Base-by-base conservation (phyloP, 2,329 filamentous ascomycete genomes). In the Samsoniella hepiali region DNA sequence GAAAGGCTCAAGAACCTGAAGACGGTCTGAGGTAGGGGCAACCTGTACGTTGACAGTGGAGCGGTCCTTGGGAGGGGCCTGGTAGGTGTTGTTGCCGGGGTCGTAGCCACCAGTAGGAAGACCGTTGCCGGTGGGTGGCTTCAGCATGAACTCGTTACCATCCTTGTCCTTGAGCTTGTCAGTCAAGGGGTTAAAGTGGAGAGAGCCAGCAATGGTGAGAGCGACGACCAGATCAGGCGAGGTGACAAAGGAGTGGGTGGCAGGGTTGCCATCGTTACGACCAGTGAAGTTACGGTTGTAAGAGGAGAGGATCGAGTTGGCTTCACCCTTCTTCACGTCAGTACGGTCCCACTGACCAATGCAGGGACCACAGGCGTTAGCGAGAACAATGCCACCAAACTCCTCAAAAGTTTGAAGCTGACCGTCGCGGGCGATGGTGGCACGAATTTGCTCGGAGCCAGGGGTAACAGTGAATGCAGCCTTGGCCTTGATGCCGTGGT, bases 211-310 rank as follows among this genome's bases (percentile, higher is more conserved):
- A 73, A 96, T 86, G 65, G 89, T 88, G 82, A 97, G 81, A 69
- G 93, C 93, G 61, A 96, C 91, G 50, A 96, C 92, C 66, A 97
- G 82, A 75, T 97, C 93, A 63, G 93, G 93, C 7, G 92, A 96
- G 68, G 93, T 89, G 69, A 96, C 93, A 78, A 97, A 97, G 64
- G 91, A 91, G 83, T 96, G 93, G 58, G 93, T 97, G 62, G 92
- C 92, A 47, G 93, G 93, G 85, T 97, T 98, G 69, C 91, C 93
- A 71, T 97, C 93, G 78, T 98, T 98, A 76, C 95, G 92, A 69
- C 94, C 94, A 66, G 94, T 98, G 84, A 99, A 98, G 88, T 99
- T 98, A 80, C 95, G 93, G 90, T 99, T 99, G 89, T 97, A 99
- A 34, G 95, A 98, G 54, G 93, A 97, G 76, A 99, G 84, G 77